These are phyloP conservation scores for Aspergillus homomorphus DNA, from an alignment of 495 filamentous ascomycete species.

Conservation along the genomic window DNA sequence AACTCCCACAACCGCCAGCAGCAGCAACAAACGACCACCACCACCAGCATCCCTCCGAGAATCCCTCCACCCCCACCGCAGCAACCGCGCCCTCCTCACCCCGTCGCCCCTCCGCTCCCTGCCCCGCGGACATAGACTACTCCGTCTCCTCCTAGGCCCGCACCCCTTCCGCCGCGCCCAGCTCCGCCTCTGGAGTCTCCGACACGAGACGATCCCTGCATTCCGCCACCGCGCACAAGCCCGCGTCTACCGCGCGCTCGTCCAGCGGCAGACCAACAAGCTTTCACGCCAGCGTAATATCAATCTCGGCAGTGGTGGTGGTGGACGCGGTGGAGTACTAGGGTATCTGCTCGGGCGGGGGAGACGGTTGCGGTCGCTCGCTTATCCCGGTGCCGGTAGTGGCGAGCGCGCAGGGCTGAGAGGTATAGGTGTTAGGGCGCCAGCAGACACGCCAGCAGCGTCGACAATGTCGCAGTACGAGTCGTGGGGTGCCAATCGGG, in stretches of 20 bases:
- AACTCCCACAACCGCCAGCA: conserved; percentile 7
- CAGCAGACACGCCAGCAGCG: conserved; percentile 18
- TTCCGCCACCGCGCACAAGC: conserved; percentile 68
- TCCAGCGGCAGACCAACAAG: conserved; percentile 55
- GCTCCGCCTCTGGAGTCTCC: conserved; percentile 61
- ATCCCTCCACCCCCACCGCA: conserved; percentile 22
- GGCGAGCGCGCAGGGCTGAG: neutral
- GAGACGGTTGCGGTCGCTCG: conserved; percentile 35
- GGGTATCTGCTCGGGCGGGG: conserved; percentile 48
- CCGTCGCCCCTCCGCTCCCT: conserved; percentile 18
- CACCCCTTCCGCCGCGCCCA: conserved; percentile 56
- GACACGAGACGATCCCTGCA: conserved; percentile 67
- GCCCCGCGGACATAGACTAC: conserved; percentile 15
- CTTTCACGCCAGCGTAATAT: conserved; percentile 32
- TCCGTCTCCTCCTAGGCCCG: conserved; percentile 55
- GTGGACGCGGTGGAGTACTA: conserved; percentile 41
- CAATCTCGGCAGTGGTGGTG: neutral
- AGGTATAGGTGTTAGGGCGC: neutral
- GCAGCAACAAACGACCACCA: neutral
- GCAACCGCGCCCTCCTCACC: conserved; percentile 15
- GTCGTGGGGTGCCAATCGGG: conserved; percentile 39
- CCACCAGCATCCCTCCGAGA: too few relatives aligned
- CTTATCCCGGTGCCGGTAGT: neutral
- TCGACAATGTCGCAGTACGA: conserved; percentile 43
- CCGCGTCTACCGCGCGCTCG: conserved; percentile 68